Conservation (phyloP, 305 asterid species). For the Plantago coronopus region DNA sequence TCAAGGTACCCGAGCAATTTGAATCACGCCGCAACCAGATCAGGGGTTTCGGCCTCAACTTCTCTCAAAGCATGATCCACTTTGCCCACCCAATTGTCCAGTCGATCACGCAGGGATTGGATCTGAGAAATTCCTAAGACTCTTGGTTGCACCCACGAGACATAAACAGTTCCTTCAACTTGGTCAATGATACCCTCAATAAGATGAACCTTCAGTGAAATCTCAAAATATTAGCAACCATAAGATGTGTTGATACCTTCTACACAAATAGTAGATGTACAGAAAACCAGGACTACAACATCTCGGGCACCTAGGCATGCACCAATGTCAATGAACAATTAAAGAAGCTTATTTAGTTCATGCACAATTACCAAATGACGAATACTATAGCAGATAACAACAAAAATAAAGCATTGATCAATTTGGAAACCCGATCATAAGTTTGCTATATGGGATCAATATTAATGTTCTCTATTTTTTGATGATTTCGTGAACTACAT, state of each 20-base stretch:
- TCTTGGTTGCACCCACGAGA: constrained; percentile 95
- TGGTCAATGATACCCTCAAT: constrained; percentile 89
- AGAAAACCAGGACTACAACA: too few species aligned
- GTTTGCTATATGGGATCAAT: too few species aligned
- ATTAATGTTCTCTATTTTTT: too few species aligned
- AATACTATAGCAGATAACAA: too few species aligned
- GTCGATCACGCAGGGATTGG: constrained; percentile 70
- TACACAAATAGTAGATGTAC: too few species aligned
- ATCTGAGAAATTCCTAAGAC: constrained; percentile 76
- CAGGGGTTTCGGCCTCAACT: constrained; percentile 91
- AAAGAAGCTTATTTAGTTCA: too few species aligned
- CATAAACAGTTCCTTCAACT: constrained; percentile 80
- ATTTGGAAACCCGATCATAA: too few species aligned
- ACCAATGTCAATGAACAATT: too few species aligned
- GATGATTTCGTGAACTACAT: too few species aligned
- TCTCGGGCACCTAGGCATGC: too few species aligned
- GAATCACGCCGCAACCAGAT: constrained; percentile 68
- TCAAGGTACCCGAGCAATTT: constrained; percentile 7
- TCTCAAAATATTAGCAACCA: neutral
- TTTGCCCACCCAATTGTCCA: constrained; percentile 77
- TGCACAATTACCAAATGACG: too few species aligned
- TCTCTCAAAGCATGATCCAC: constrained; percentile 75
- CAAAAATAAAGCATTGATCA: too few species aligned
- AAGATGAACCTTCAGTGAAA: constrained; percentile 63
- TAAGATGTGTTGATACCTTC: neutral